A percentile compares a stretch with the other conserved stretches of the same genome.
phyloP scores from a whole-genome alignment of 176 grass and related monocot species.

The Microstegium vimineum region DNA sequence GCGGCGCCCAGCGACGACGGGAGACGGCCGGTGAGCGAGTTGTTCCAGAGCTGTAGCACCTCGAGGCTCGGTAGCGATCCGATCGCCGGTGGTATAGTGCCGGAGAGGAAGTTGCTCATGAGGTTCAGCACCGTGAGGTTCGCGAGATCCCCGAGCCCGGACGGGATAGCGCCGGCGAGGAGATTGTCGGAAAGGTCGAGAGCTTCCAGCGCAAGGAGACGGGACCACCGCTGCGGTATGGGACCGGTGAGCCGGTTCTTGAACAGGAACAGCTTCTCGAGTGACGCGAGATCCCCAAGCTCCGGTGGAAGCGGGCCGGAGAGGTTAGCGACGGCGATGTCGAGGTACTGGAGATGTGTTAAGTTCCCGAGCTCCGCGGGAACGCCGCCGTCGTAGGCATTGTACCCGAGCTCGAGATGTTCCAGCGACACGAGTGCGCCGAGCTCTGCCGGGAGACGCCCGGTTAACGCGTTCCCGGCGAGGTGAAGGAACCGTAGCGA shows the following conservation, averaged over 20 bases:
- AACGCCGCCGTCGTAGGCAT: constrained; percentile 35
- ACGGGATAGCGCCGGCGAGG: constrained; percentile 54
- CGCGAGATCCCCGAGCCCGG: constrained; percentile 10
- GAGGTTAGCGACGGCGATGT: constrained; percentile 54
- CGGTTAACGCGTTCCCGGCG: constrained; percentile 62
- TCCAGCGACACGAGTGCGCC: constrained; percentile 39
- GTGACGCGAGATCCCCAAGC: constrained; percentile 38
- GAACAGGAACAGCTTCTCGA: constrained; percentile 70
- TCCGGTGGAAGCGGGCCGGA: constrained; percentile 43
- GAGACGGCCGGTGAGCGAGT: constrained; percentile 66
- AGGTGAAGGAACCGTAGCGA: constrained; percentile 58
- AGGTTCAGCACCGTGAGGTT: constrained; percentile 75
- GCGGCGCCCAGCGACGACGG: constrained; percentile 47
- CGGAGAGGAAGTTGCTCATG: constrained; percentile 74
- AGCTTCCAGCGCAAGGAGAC: constrained; percentile 39
- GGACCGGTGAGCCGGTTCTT: constrained; percentile 63
- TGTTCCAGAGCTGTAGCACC: constrained; percentile 90
- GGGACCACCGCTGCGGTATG: constrained; percentile 40
- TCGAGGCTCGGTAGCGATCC: constrained; percentile 58
- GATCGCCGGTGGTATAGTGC: constrained; percentile 50
- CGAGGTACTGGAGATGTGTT: constrained; percentile 53
- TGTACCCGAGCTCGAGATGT: constrained; percentile 80
- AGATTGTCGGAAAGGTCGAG: constrained; percentile 83
- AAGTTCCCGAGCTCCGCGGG: constrained; percentile 42
- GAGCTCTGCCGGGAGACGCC: constrained; percentile 44